These are phyloP conservation scores for Cladosporium sp. DNA, from an alignment of 2,329 filamentous ascomycete species.

Conservation along the genomic window DNA sequence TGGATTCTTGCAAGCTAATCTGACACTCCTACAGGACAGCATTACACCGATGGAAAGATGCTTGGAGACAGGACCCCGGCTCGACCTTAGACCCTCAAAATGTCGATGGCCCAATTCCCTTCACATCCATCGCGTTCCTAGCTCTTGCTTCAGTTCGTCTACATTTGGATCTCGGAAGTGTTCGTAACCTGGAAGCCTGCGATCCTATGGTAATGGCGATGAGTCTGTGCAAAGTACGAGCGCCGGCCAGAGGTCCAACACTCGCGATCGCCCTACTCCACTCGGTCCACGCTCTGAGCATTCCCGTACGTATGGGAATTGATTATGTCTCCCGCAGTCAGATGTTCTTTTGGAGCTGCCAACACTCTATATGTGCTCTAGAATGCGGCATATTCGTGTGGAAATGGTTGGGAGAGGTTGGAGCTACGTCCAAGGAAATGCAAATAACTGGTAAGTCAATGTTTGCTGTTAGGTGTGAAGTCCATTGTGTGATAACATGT, in stretches of 20 bases:
- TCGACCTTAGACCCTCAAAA: slow-evolving; percentile 40
- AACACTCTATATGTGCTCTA: slow-evolving; percentile 56
- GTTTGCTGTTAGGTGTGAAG: not conserved
- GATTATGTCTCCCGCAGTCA: slow-evolving; percentile 57
- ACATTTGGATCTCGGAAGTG: slow-evolving; percentile 48
- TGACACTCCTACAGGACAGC: slow-evolving; percentile 13
- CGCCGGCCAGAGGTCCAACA: slow-evolving; percentile 51
- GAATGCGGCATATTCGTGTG: slow-evolving; percentile 57
- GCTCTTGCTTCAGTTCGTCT: slow-evolving; percentile 51
- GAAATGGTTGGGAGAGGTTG: slow-evolving; percentile 47
- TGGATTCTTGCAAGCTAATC: not conserved
- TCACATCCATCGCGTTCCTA: slow-evolving; percentile 49
- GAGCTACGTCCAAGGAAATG: slow-evolving; percentile 12
- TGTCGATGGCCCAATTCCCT: slow-evolving; percentile 39
- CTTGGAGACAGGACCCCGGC: slow-evolving; percentile 39
- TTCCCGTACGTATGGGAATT: slow-evolving; percentile 57
- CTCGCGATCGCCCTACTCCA: slow-evolving; percentile 54
- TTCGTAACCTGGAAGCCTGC: slow-evolving; percentile 46
- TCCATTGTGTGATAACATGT: not conserved
- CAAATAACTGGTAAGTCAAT: not conserved
- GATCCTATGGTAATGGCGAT: slow-evolving; percentile 44
- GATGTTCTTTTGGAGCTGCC: slow-evolving; percentile 58
- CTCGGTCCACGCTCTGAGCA: slow-evolving; percentile 56
- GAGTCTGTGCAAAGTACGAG: slow-evolving; percentile 41
- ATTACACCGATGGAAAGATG: slow-evolving; percentile 37